Evolutionary conservation across 176 grass and related monocot species (phyloP).

Genomic region (Alloteropsis semialata): DNA sequence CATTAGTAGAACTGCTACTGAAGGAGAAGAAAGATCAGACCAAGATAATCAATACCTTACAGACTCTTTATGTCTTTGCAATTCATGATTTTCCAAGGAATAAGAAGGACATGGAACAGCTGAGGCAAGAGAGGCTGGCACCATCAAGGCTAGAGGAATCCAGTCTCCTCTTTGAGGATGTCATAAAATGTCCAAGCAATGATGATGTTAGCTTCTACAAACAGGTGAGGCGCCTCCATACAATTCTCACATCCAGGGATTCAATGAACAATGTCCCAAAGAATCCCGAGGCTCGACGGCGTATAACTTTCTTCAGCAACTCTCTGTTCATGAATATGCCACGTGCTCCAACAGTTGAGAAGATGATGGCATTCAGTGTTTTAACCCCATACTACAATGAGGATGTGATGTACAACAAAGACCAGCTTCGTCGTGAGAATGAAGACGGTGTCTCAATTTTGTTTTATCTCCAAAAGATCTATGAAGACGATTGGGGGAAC

Average conservation of each 20-base stretch:
- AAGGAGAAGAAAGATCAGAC: slow-evolving; percentile 60
- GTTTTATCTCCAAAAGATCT: slow-evolving; percentile 98
- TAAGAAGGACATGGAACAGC: slow-evolving; percentile 54
- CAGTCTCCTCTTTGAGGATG: slow-evolving; percentile 74
- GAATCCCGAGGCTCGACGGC: slow-evolving; percentile 76
- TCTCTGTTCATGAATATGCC: slow-evolving; percentile 99
- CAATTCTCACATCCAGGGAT: slow-evolving; percentile 88
- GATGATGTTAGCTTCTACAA: slow-evolving; percentile 67
- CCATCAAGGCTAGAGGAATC: slow-evolving; percentile 38
- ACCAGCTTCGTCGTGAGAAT: slow-evolving; percentile 87
- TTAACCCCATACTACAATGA: slow-evolving; percentile 96
- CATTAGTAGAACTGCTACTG: slow-evolving; percentile 58
- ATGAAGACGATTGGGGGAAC: slow-evolving; percentile 88
- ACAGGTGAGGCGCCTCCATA: slow-evolving; percentile 83
- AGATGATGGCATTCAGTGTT: slow-evolving; percentile 89
- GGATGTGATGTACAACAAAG: slow-evolving; percentile 76
- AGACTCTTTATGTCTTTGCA: slow-evolving; percentile 78
- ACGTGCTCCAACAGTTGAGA: slow-evolving; percentile 82
- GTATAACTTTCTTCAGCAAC: slow-evolving; percentile 98
- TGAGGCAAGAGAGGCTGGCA: slow-evolving; percentile 53
- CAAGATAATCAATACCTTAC: slow-evolving; percentile 84
- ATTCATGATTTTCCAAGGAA: slow-evolving; percentile 69
- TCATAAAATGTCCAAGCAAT: slow-evolving; percentile 50
- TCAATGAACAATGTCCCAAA: slow-evolving; percentile 86
- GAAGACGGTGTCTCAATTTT: slow-evolving; percentile 96